phyloP scores from a whole-genome alignment of 345 rosid species.

The Camelina hispida region DNA sequence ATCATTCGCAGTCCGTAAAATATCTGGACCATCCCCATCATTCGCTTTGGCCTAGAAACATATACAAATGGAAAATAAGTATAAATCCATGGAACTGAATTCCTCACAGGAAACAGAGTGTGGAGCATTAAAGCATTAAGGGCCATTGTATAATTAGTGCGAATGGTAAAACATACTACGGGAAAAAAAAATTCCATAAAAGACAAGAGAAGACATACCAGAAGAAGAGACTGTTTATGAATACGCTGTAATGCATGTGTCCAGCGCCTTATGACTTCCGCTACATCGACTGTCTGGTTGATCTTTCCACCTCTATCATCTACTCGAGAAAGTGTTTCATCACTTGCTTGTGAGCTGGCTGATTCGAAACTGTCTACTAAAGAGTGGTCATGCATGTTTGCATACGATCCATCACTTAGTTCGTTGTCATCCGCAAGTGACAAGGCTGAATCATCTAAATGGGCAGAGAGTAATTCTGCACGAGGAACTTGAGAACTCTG shows the following conservation, averaged over 20 bases:
- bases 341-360: slow-evolving; percentile 59
- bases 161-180: slow-evolving; percentile 21
- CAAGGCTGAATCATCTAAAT: slow-evolving; percentile 50
- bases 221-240: slow-evolving; percentile 93
- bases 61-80: slow-evolving; percentile 24
- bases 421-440: slow-evolving; percentile 69
- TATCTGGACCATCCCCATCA: slow-evolving; percentile 98
- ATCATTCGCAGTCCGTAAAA: slow-evolving; percentile 74
- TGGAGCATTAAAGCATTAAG: slow-evolving; percentile 14
- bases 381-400: slow-evolving; percentile 50
- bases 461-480: slow-evolving; percentile 64
- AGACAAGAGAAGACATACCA: slow-evolving; percentile 61
- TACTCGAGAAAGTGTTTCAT: slow-evolving; percentile 65
- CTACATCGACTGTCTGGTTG: slow-evolving; percentile 93
- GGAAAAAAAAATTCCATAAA: slow-evolving; percentile 2
- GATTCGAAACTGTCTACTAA: slow-evolving; percentile 50
- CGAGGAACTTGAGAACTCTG: slow-evolving; percentile 89
- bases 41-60: slow-evolving; percentile 87
- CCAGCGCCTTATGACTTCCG: slow-evolving; percentile 98
- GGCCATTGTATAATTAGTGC: neutral
- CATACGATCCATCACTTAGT: slow-evolving; percentile 60
- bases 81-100: neutral
- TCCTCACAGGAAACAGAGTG: slow-evolving; percentile 9
- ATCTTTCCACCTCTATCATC: slow-evolving; percentile 93
- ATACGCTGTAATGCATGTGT: slow-evolving; percentile 98